Conservation (phyloP, 345 rosid species). For the Eutrema heterophyllum region DNA sequence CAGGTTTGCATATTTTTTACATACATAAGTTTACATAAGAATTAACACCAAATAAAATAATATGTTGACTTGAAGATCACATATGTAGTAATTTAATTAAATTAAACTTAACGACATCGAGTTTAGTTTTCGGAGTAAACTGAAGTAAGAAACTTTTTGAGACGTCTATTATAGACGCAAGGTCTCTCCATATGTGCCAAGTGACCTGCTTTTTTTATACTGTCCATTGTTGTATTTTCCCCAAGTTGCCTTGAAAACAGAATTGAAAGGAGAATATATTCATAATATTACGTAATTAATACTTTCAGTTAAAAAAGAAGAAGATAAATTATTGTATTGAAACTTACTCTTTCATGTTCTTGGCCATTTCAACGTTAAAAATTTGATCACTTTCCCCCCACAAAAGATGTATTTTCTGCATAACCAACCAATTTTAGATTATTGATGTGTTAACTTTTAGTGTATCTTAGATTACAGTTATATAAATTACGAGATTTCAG, state of each 20-base stretch:
- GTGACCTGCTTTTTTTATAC: slow-evolving; percentile 76
- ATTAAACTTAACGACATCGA: not conserved
- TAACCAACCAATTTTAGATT: not conserved
- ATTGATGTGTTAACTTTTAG: not conserved
- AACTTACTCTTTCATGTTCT: slow-evolving; percentile 76
- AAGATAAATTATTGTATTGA: not conserved
- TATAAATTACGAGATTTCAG: not conserved
- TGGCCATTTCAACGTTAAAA: slow-evolving; percentile 64
- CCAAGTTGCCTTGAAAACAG: slow-evolving; percentile 62
- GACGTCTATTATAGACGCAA: slow-evolving; percentile 61
- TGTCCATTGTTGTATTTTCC: slow-evolving; percentile 55
- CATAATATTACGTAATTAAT: not conserved
- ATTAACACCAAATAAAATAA: not conserved
- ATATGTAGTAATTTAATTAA: too few relatives aligned
- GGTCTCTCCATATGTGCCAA: slow-evolving; percentile 84
- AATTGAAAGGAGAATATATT: not conserved
- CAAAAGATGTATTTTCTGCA: slow-evolving; percentile 76
- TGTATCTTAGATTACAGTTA: not conserved
- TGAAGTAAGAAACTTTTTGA: slow-evolving; percentile 63
- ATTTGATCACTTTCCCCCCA: slow-evolving; percentile 85
- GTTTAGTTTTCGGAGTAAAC: slow-evolving; percentile 24
- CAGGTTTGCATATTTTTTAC: too few relatives aligned
- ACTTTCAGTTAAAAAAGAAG: not conserved
- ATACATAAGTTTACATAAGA: not conserved
- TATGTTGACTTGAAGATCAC: too few relatives aligned